Conservation (phyloP, 768 basidiomycete genomes). For the Boletus rufocinnamomeus region DNA sequence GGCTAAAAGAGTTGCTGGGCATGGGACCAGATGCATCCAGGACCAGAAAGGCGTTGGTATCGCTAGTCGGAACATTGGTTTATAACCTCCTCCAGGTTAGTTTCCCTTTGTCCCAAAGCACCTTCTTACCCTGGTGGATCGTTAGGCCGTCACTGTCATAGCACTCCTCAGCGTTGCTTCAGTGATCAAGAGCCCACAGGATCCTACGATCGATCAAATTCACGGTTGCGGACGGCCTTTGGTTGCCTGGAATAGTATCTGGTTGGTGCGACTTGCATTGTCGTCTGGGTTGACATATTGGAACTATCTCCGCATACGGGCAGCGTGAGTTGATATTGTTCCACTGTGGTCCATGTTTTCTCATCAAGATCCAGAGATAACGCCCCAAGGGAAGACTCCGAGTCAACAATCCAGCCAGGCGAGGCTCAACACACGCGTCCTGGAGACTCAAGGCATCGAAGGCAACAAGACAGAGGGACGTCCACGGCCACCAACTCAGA, state of each 20-base stretch:
- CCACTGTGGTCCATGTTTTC: background rate
- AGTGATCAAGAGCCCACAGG: constrained; percentile 46
- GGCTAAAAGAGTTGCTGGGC: constrained; percentile 47
- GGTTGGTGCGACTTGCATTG: constrained; percentile 56
- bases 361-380: constrained; percentile 26
- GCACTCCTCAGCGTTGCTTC: constrained; percentile 52
- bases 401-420: constrained; percentile 30
- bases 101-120: constrained; percentile 2
- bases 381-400: constrained; percentile 31
- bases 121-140: constrained; percentile 7
- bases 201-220: constrained; percentile 52
- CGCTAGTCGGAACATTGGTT: constrained; percentile 49
- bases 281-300: constrained; percentile 54
- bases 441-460: constrained; percentile 20
- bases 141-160: constrained; percentile 53
- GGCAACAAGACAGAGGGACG: constrained; percentile 25
- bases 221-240: constrained; percentile 62
- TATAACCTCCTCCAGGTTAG: constrained; percentile 59
- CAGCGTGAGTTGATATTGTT: constrained; percentile 26
- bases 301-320: constrained; percentile 48
- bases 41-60: constrained; percentile 54
- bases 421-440: constrained; percentile 16
- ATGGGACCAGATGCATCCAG: constrained; percentile 53
- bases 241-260: constrained; percentile 67
- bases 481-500: constrained; percentile 24